Percentiles rank a stretch among this genome's conserved stretches.
Evolutionary conservation across 1,139 yeast species (phyloP).

Genomic region (Lodderomyces pseudojiufengensis): DNA sequence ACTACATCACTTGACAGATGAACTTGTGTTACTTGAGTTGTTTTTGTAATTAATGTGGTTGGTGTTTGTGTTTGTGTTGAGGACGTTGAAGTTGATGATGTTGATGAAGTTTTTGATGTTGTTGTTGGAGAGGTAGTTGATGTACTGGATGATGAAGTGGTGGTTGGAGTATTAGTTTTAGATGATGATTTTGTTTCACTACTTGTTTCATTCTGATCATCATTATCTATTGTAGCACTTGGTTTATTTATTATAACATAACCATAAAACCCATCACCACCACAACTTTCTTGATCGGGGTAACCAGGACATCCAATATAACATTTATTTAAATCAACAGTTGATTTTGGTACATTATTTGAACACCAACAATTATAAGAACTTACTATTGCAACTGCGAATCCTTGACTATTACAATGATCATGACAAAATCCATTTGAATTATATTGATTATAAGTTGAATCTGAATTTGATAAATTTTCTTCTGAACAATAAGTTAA

Average conservation of each 20-base stretch:
- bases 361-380: conserved; percentile 60
- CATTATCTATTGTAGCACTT: conserved; percentile 17
- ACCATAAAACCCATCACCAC: conserved; percentile 30
- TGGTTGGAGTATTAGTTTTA: conserved; percentile 3
- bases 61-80: conserved; percentile 4
- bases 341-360: conserved; percentile 44
- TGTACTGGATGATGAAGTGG: conserved; percentile 4
- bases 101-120: background rate
- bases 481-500: conserved; percentile 42
- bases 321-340: conserved; percentile 37
- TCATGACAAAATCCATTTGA: conserved; percentile 55
- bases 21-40: conserved; percentile 14
- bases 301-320: conserved; percentile 50
- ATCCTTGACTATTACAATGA: conserved; percentile 42
- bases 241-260: conserved; percentile 30
- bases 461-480: conserved; percentile 24
- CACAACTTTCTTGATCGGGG: conserved; percentile 30
- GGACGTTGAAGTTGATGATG: conserved; percentile 3
- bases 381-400: conserved; percentile 54
- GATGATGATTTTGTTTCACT: conserved; percentile 8
- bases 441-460: conserved; percentile 27
- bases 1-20: conserved; percentile 10
- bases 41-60: conserved; percentile 16
- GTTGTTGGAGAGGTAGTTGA: conserved; percentile 4
- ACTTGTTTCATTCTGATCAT: background rate